Percentiles rank a stretch among this genome's conserved stretches.
Evolutionary conservation across 345 rosid species (phyloP).

Genomic region (Cardamine chenopodiifolia): DNA sequence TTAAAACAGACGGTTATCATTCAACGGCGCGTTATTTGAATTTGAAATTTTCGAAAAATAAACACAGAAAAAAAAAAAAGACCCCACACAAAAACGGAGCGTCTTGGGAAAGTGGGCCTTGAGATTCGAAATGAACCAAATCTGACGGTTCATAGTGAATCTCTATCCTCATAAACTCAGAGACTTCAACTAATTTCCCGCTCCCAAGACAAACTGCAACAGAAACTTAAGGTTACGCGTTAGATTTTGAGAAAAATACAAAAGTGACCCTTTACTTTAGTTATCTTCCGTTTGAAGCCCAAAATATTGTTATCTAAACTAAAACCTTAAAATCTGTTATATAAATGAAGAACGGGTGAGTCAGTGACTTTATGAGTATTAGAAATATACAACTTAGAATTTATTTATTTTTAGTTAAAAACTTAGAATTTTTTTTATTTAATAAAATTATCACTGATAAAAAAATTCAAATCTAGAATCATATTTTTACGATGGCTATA

Average conservation of each 20-base stretch:
- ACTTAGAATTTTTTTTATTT: background rate
- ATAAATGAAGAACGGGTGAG: background rate
- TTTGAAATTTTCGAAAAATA: constrained; percentile 16
- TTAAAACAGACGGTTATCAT: constrained; percentile 17
- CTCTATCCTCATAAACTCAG: constrained; percentile 4
- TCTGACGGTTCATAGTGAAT: constrained; percentile 23
- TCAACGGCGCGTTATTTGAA: constrained; percentile 40
- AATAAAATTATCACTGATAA: background rate
- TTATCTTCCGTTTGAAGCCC: background rate
- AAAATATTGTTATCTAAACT: background rate
- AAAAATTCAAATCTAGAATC: background rate
- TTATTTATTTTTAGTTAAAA: no score
- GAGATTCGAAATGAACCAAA: constrained; percentile 11
- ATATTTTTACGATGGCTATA: background rate
- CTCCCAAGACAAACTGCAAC: constrained; percentile 35
- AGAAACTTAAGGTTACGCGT: constrained; percentile 28
- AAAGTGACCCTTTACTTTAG: background rate
- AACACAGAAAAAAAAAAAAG: background rate
- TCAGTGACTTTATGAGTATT: background rate
- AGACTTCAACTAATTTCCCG: constrained; percentile 41
- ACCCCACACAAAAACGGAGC: constrained; percentile 37
- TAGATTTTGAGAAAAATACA: background rate
- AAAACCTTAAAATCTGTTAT: background rate
- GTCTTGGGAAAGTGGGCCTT: constrained; percentile 29
- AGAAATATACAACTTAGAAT: background rate